Evolutionary conservation across 2,329 filamentous ascomycete genomes (phyloP), one percentile per base, ranked within the genome.

Genomic region (Colletotrichum horii): DNA sequence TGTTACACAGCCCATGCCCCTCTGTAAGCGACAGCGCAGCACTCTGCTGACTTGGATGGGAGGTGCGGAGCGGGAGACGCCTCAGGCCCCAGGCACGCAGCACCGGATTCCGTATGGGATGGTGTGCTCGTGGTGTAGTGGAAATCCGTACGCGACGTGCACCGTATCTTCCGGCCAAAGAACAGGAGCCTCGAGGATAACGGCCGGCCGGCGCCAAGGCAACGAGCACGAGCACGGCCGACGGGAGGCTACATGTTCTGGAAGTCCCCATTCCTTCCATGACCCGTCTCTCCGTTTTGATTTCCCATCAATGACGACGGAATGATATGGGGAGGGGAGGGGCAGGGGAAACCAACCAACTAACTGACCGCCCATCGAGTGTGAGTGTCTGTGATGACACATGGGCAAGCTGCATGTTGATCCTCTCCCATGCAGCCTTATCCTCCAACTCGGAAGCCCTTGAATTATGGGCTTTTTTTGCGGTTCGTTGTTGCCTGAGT

Each of bases 401-500:
- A 71, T 74, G 71, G 71, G 36, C 22, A 30, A 34, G 61, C 67
- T 71, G 71, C 71, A 71, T 60, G 61, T 30, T 61, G 67, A 74
- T 74, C 71, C 52, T 66, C 71, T 74, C 48, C 22, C 67, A 74
- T 74, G 71, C 71, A 74, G 71, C 71, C 71, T 74, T 74, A 74
- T 74, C 71, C 71, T 60, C 60, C 48, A 65, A 65, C 52, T 61
- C 67, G 61, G 71, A 52, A 43, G 69, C 24, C 67, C 26, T 61
- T 56, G 52, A 26, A 16, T 3, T 56, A 56, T 56, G 61, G 34
- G 61, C 61, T 5, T n/a, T n/a, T 30, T 34, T 28, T 60, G 56
- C 19, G 60, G 12, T 19, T 52, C 26, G 19, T 22, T 36, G 26
- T 36, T 36, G 14, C 14, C 24, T 52, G 32, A 28, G 48, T 28